Evolutionary conservation across 768 basidiomycete species (phyloP).

Genomic region (Tephrocybe sp.): DNA sequence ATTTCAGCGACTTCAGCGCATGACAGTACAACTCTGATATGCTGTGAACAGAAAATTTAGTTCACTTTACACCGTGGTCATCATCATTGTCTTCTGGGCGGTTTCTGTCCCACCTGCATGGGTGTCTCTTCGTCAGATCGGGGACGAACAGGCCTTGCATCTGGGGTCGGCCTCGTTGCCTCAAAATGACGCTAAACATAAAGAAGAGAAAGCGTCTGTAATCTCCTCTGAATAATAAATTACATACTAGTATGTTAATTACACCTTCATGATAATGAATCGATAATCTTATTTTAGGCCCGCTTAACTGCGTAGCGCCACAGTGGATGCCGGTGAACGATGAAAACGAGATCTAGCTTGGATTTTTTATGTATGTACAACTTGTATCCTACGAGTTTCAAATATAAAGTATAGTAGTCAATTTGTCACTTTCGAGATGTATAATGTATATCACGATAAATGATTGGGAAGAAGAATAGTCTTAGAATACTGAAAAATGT

Average conservation of each 20-base stretch:
- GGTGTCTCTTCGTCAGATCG: slow-evolving; percentile 9
- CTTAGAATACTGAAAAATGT: too few relatives aligned
- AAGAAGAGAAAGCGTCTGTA: neutral
- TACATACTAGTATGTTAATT: neutral
- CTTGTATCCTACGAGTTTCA: too few relatives aligned
- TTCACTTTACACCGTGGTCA: slow-evolving; percentile 15
- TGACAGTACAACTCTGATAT: neutral
- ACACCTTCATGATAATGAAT: too few relatives aligned
- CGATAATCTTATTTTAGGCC: too few relatives aligned
- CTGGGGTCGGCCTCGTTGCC: neutral
- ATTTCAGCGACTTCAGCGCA: neutral
- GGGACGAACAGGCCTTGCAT: neutral
- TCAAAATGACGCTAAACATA: neutral
- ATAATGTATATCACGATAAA: too few relatives aligned
- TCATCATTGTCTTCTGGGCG: slow-evolving; percentile 13
- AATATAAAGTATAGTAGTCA: too few relatives aligned
- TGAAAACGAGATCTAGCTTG: too few relatives aligned
- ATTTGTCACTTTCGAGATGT: too few relatives aligned
- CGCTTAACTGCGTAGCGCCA: too few relatives aligned
- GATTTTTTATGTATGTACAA: too few relatives aligned
- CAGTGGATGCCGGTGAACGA: too few relatives aligned
- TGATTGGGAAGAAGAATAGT: too few relatives aligned
- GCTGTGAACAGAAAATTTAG: slow-evolving; percentile 14
- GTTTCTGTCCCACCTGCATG: slow-evolving; percentile 16
- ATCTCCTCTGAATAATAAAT: neutral